phyloP scores from a whole-genome alignment of 768 basidiomycete species.

The Guyanaporus albipodus region DNA sequence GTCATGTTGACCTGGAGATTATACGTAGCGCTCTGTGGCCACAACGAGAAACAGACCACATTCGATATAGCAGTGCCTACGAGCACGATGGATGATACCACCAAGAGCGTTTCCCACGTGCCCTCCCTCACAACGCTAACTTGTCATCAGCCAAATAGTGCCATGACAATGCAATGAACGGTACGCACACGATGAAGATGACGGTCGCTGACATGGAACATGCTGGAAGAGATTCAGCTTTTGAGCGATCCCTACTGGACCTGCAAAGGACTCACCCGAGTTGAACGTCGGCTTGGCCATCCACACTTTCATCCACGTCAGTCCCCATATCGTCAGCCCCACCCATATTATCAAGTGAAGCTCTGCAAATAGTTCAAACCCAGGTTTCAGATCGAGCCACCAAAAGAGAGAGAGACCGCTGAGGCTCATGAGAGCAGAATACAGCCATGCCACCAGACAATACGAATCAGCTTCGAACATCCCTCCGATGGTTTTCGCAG shows the following conservation, averaged over 20 bases:
- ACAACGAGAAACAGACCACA: constrained; percentile 76
- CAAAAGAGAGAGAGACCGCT: constrained; percentile 75
- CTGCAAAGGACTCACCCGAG: constrained; percentile 49
- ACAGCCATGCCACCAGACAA: constrained; percentile 66
- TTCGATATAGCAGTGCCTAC: constrained; percentile 79
- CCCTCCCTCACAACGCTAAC: constrained; percentile 84
- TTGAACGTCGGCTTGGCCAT: constrained; percentile 88
- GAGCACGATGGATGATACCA: constrained; percentile 72
- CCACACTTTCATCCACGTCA: constrained; percentile 92
- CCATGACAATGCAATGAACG: not conserved
- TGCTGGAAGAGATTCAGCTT: constrained; percentile 39
- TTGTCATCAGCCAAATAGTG: not conserved
- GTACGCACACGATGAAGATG: constrained; percentile 71
- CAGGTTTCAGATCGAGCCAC: constrained; percentile 68
- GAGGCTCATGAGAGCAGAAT: constrained; percentile 69
- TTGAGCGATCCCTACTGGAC: not conserved
- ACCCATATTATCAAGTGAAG: constrained; percentile 75
- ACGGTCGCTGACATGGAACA: constrained; percentile 84
- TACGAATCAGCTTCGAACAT: constrained; percentile 91
- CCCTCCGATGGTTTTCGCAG: constrained; percentile 86
- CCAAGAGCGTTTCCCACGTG: constrained; percentile 66
- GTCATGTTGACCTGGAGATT: constrained; percentile 83
- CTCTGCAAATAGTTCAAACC: constrained; percentile 74
- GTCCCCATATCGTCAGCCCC: constrained; percentile 70
- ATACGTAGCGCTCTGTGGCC: constrained; percentile 80